A percentile compares a stretch with the other conserved stretches of the same genome.
phyloP scores from a whole-genome alignment of 2,329 filamentous ascomycete species.

The Monosporascus sp. region DNA sequence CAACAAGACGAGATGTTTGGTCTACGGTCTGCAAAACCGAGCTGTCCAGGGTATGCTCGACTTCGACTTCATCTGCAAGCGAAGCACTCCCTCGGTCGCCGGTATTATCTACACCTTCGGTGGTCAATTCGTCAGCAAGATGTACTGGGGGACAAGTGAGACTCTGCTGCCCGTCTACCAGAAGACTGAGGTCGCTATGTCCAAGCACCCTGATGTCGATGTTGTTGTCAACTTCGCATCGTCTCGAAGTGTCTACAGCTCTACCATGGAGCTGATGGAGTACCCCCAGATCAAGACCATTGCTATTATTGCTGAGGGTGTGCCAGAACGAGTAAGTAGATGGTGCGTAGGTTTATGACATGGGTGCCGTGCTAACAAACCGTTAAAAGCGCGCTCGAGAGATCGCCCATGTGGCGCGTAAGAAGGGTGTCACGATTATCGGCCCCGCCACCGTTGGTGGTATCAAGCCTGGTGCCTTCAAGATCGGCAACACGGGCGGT shows the following conservation, averaged over 20 bases:
- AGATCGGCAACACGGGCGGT: constrained; percentile 99
- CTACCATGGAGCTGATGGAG: constrained; percentile 98
- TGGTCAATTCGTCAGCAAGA: constrained; percentile 99
- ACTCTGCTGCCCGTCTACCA: constrained; percentile 98
- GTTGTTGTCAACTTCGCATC: constrained; percentile 99
- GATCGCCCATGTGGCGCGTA: constrained; percentile 91
- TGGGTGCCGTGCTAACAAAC: not conserved
- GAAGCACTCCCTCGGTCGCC: constrained; percentile 88
- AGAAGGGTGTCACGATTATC: constrained; percentile 99
- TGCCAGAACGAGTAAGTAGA: constrained; percentile 82
- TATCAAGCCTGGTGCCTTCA: constrained; percentile 99
- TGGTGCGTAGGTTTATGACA: not conserved
- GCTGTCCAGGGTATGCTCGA: constrained; percentile 92
- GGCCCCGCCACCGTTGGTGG: constrained; percentile 97
- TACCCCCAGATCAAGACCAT: constrained; percentile 96
- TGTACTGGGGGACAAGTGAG: constrained; percentile 99
- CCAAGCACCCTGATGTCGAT: constrained; percentile 96
- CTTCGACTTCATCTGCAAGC: constrained; percentile 99
- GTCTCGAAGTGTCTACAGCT: constrained; percentile 96
- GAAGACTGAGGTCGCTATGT: constrained; percentile 82
- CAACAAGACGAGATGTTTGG: constrained; percentile 99
- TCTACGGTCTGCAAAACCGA: constrained; percentile 97
- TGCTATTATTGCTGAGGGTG: constrained; percentile 98
- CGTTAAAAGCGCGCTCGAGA: constrained; percentile 78
- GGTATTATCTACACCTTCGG: constrained; percentile 99